Conservation (phyloP, 1,139 yeast genomes). For the Hanseniaspora uvarum region DNA sequence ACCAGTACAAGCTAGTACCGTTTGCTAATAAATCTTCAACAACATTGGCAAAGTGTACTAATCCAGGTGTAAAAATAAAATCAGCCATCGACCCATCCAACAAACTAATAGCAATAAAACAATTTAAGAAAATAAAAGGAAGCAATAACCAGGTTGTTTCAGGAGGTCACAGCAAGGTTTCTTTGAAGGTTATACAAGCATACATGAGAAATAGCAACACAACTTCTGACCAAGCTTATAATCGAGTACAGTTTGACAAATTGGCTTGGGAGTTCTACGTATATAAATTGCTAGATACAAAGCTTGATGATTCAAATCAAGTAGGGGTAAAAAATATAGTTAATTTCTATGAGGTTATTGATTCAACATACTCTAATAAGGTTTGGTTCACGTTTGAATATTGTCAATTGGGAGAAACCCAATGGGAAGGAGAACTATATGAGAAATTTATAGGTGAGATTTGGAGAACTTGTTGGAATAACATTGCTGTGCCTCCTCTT, state of each 20-base stretch:
- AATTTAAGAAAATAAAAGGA: slow-evolving; percentile 25
- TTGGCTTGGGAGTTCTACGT: slow-evolving; percentile 30
- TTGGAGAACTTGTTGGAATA: slow-evolving; percentile 2
- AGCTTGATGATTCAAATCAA: slow-evolving; percentile 19
- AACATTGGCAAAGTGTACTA: slow-evolving; percentile 30
- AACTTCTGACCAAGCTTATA: slow-evolving; percentile 19
- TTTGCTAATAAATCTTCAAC: slow-evolving; percentile 5
- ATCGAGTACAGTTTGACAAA: slow-evolving; percentile 27
- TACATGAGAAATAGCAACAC: background rate
- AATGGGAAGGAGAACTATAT: slow-evolving; percentile 23
- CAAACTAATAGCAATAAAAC: slow-evolving; percentile 26
- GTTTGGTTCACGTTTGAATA: slow-evolving; percentile 29
- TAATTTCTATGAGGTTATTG: slow-evolving; percentile 25
- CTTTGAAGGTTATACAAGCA: slow-evolving; percentile 19
- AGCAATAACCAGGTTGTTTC: slow-evolving; percentile 17
- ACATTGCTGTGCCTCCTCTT: background rate
- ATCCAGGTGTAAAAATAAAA: slow-evolving; percentile 39
- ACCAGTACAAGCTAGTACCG: slow-evolving; percentile 22
- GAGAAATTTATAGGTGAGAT: background rate
- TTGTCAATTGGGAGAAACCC: slow-evolving; percentile 29
- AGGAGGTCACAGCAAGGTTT: slow-evolving; percentile 21
- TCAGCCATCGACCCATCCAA: slow-evolving; percentile 21
- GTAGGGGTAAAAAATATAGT: slow-evolving; percentile 20
- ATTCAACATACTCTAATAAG: slow-evolving; percentile 24
- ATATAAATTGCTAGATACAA: slow-evolving; percentile 8